Evolutionary conservation across 257 asterid genomes (phyloP), one percentile per base, ranked within the genome.

Genomic region (Petunia secreta): DNA sequence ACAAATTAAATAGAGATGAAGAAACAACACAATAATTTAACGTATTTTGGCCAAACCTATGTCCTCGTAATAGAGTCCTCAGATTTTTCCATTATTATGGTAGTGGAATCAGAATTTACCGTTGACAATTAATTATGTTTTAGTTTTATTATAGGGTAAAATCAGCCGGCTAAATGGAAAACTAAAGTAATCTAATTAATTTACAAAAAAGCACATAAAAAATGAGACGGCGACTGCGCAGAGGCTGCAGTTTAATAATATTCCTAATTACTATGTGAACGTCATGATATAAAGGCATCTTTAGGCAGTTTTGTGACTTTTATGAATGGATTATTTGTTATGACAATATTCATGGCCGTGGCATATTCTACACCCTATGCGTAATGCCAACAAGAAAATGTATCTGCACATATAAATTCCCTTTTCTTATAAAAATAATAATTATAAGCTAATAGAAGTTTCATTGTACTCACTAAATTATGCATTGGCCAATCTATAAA

Each of bases 141-240:
- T 57, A 37, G 5, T 62, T 46, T 34, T 34, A 48, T 48, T 34
- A 48, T 41, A 4, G 25, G 11, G 58, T 44, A 48, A 71, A 25
- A 48, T 71, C 57, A 8, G 60, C 84, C 83, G 85, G 83, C 83
- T 2, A 38, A 60, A 50, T 8, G 75, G 8, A 46, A 48, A 58
- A 34, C 34, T 25, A 15, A 66, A 52, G 43, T 34, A 73, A 69
- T 44, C 46, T 9, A 69, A 16, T 50, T 73, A 13, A 73, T 50
- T 48, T 34, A 13, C 7, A 37, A 34, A 71, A 48, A n/a, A 14
- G 63, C 63, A 57, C 36, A 15, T 57, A 48, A 25, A 25, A 25
- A 25, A 25, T 25, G 25, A 25, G 25, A 25, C 25, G 0, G 25
- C 25, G 25, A 25, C 25, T 25, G 25, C 25, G 25, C 53, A 9